These are phyloP conservation scores for Rhodomyrtus tomentosa DNA, from an alignment of 345 rosid species.

Conservation along the genomic window DNA sequence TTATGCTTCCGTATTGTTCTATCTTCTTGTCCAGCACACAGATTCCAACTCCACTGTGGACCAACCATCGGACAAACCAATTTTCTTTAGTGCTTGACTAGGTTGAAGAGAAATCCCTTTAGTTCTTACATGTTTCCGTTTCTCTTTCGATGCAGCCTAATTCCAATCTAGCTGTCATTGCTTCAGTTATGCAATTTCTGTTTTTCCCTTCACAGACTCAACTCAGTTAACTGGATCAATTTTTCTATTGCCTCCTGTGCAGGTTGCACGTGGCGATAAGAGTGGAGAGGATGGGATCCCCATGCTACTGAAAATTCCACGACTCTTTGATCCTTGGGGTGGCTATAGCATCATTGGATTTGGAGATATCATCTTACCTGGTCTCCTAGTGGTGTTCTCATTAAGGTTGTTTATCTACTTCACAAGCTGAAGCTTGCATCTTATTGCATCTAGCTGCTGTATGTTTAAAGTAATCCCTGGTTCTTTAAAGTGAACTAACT, in stretches of 20 bases:
- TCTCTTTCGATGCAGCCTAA: not conserved
- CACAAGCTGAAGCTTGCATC: not conserved
- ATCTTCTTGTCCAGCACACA: not conserved
- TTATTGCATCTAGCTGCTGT: not conserved
- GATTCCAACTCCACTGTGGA: not conserved
- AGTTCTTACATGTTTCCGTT: not conserved
- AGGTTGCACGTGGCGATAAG: slow-evolving; percentile 98
- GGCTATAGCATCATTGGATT: slow-evolving; percentile 97
- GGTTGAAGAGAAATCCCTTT: not conserved
- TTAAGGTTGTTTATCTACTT: slow-evolving; percentile 38
- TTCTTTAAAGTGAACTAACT: not conserved
- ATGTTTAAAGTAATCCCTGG: not conserved
- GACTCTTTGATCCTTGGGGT: slow-evolving; percentile 99
- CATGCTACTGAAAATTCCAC: slow-evolving; percentile 89
- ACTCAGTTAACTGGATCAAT: not conserved
- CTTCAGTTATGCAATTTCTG: not conserved
- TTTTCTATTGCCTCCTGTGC: slow-evolving; percentile 1
- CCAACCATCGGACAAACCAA: not conserved
- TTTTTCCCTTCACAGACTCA: not conserved
- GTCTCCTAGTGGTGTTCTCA: slow-evolving; percentile 83
- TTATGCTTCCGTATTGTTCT: not conserved
- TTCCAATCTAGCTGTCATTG: not conserved
- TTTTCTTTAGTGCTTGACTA: not conserved
- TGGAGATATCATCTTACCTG: slow-evolving; percentile 96
- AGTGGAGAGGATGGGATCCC: slow-evolving; percentile 97